Evolutionary conservation across 2,329 filamentous ascomycete genomes (phyloP).

Genomic region (Pleoardoris graminearum): DNA sequence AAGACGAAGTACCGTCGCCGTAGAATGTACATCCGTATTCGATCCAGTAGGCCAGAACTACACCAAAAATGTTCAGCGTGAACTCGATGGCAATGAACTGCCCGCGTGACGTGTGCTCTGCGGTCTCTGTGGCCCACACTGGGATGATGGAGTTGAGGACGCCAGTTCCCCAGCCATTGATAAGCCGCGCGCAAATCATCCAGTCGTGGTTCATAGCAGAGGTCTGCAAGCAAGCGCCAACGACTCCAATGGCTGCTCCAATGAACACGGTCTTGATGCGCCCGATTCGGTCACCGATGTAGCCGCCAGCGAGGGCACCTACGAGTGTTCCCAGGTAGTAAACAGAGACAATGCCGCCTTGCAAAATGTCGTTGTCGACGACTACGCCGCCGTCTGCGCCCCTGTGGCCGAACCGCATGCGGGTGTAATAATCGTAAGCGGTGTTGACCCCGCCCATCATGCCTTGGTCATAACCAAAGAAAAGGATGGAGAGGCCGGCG

Average conservation of each 20-base stretch:
- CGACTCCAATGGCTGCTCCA: constrained; percentile 27
- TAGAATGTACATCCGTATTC: constrained; percentile 62
- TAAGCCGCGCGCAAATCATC: constrained; percentile 57
- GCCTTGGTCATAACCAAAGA: constrained; percentile 41
- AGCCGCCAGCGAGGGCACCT: constrained; percentile 31
- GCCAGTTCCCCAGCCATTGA: constrained; percentile 70
- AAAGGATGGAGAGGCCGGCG: constrained; percentile 36
- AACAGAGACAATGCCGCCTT: constrained; percentile 40
- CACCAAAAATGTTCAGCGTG: constrained; percentile 72
- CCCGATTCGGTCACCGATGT: constrained; percentile 29
- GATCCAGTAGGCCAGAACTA: constrained; percentile 62
- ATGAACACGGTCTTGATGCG: constrained; percentile 35
- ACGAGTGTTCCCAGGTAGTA: constrained; percentile 38
- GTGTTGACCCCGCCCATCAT: constrained; percentile 43
- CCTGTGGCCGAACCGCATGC: constrained; percentile 37
- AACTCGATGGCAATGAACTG: constrained; percentile 74
- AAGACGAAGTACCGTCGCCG: constrained; percentile 59
- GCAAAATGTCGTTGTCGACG: constrained; percentile 30
- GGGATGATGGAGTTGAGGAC: constrained; percentile 72
- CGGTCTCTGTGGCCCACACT: constrained; percentile 72
- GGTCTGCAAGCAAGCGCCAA: constrained; percentile 65
- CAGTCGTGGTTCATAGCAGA: constrained; percentile 67
- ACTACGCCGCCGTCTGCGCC: constrained; percentile 28
- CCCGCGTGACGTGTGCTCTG: constrained; percentile 68
- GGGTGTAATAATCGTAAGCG: constrained; percentile 35